phyloP scores from a whole-genome alignment of 192 early-diverging fungal genomes.

The Coemansia sp. region DNA sequence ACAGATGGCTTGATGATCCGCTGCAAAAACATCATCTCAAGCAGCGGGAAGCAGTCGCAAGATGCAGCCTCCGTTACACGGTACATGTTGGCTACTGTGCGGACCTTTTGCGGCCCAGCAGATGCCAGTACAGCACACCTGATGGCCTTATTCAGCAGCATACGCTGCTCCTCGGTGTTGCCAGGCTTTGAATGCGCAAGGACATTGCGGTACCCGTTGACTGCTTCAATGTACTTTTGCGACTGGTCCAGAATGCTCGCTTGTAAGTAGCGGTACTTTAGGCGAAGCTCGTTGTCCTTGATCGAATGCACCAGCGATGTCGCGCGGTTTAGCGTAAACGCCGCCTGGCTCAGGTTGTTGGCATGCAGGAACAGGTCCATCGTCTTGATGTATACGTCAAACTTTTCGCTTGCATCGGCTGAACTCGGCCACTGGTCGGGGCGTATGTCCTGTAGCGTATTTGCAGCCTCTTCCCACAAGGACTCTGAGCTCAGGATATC shows the following conservation, averaged over 20 bases:
- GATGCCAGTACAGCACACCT: constrained; percentile 86
- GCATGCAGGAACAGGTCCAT: constrained; percentile 84
- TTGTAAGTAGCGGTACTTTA: constrained; percentile 79
- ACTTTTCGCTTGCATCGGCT: constrained; percentile 63
- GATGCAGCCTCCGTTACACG: constrained; percentile 88
- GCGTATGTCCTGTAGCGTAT: constrained; percentile 82
- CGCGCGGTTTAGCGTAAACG: constrained; percentile 82
- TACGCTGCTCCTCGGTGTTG: constrained; percentile 61
- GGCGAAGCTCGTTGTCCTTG: constrained; percentile 54
- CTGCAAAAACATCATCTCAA: constrained; percentile 95
- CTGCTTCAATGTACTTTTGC: constrained; percentile 82
- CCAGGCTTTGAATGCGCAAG: constrained; percentile 66
- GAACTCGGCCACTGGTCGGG: constrained; percentile 87
- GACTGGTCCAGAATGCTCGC: constrained; percentile 84
- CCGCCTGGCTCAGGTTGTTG: constrained; percentile 77
- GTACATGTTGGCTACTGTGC: constrained; percentile 84
- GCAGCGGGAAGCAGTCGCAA: constrained; percentile 69
- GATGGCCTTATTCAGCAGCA: constrained; percentile 72
- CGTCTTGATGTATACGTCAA: constrained; percentile 81
- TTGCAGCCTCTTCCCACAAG: constrained; percentile 84
- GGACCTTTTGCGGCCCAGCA: constrained; percentile 86
- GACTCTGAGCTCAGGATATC: constrained; percentile 69
- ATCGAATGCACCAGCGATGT: constrained; percentile 62
- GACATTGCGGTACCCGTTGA: constrained; percentile 80
- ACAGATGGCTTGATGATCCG: constrained; percentile 77